Evolutionary conservation across 176 grass and related monocot genomes (phyloP).

Genomic region (Musa itinerans): DNA sequence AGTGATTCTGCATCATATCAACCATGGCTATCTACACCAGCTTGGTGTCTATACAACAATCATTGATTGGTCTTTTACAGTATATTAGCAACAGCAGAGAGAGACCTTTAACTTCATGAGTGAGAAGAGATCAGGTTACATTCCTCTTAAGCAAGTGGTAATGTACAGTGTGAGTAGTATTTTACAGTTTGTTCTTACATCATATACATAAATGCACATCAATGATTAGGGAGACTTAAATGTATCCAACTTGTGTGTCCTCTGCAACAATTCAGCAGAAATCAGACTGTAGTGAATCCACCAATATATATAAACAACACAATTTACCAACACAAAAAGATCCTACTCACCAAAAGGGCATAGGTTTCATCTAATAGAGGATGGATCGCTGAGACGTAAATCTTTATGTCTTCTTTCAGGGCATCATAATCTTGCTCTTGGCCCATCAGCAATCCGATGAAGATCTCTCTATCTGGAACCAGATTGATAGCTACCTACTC

Average conservation of each 20-base stretch:
- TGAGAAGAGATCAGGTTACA: background rate
- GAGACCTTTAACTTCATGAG: too few species aligned
- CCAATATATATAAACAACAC: background rate
- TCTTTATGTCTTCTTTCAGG: conserved; percentile 34
- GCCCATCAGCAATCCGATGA: conserved; percentile 34
- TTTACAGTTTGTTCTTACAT: background rate
- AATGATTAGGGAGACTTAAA: conserved; percentile 56
- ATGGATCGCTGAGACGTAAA: conserved; percentile 25
- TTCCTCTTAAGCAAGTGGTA: background rate
- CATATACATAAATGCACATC: too few species aligned
- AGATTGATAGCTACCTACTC: conserved; percentile 65
- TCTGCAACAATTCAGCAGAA: conserved; percentile 32
- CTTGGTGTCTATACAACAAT: too few species aligned
- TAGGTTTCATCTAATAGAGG: conserved; percentile 56
- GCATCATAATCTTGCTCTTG: conserved; percentile 24
- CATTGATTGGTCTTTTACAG: too few species aligned
- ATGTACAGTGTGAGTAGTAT: background rate
- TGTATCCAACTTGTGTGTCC: conserved; percentile 45
- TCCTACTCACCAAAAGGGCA: conserved; percentile 48
- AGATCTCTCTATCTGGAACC: conserved; percentile 50
- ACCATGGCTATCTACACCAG: too few species aligned
- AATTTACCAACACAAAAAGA: background rate
- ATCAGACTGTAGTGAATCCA: background rate
- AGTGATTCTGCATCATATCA: too few species aligned
- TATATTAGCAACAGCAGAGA: too few species aligned